Conservation (phyloP, 1,139 yeast genomes). For the Scheffersomyces lignicola region DNA sequence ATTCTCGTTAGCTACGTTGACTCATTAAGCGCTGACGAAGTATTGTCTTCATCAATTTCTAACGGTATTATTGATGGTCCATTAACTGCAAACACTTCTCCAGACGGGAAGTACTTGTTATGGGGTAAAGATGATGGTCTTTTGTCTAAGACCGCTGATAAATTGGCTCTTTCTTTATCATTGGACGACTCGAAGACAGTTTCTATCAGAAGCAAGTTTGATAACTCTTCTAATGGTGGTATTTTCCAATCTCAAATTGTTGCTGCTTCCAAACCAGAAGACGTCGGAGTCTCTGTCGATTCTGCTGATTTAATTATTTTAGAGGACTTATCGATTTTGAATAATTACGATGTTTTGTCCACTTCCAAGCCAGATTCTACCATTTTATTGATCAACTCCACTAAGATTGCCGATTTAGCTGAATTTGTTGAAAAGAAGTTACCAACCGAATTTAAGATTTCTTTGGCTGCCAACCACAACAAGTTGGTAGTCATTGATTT, state of each 20-base stretch:
- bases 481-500: conserved; percentile 58
- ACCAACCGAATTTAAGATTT: conserved; percentile 52
- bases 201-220: conserved; percentile 63
- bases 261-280: conserved; percentile 6
- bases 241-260: conserved; percentile 74
- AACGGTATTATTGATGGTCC: conserved; percentile 14
- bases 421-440: conserved; percentile 52
- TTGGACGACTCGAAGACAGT: conserved; percentile 58
- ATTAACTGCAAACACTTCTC: conserved; percentile 44
- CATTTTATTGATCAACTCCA: conserved; percentile 48
- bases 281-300: conserved; percentile 43
- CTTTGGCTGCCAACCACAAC: conserved; percentile 55
- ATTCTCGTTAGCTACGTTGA: conserved; percentile 47
- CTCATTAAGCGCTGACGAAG: conserved; percentile 26
- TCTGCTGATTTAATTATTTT: conserved; percentile 65
- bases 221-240: conserved; percentile 73
- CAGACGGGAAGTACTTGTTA: conserved; percentile 53
- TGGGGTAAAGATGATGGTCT: conserved; percentile 70
- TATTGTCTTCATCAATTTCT: conserved; percentile 8
- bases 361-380: conserved; percentile 59
- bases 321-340: conserved; percentile 56
- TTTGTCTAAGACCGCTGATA: conserved; percentile 57
- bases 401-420: conserved; percentile 18
- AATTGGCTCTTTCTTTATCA: conserved; percentile 71
- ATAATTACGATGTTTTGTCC: conserved; percentile 59